These are phyloP conservation scores for Mycena amicta DNA, from an alignment of 768 basidiomycete genomes.

Conservation along the genomic window DNA sequence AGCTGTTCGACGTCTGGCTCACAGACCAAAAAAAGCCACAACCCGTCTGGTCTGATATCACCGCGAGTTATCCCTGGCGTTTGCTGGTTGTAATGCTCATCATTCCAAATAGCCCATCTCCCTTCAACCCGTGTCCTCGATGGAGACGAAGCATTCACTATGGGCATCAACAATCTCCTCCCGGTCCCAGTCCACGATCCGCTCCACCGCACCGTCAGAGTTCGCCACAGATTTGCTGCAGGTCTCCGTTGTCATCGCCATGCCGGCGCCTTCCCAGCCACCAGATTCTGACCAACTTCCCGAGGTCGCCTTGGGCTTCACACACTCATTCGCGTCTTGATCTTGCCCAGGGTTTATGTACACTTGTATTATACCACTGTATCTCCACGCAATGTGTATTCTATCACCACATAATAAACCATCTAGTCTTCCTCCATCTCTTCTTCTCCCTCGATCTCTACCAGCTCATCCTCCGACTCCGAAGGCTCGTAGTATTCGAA, in stretches of 20 bases:
- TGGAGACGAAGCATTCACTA: slow-evolving; percentile 36
- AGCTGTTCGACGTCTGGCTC: slow-evolving; percentile 51
- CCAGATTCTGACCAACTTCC: slow-evolving; percentile 43
- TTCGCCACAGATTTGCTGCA: slow-evolving; percentile 42
- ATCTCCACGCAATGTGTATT: neutral
- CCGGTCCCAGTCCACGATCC: slow-evolving; percentile 12
- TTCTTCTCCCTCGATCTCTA: slow-evolving; percentile 23
- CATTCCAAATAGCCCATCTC: slow-evolving; percentile 20
- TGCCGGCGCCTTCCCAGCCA: slow-evolving; percentile 44
- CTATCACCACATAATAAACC: neutral
- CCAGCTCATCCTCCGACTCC: slow-evolving; percentile 37
- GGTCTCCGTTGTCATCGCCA: slow-evolving; percentile 58
- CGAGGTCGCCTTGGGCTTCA: slow-evolving; percentile 52
- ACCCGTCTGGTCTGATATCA: slow-evolving; percentile 48
- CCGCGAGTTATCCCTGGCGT: slow-evolving; percentile 36
- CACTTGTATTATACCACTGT: neutral
- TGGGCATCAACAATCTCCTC: slow-evolving; percentile 2
- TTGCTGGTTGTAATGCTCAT: slow-evolving; percentile 5
- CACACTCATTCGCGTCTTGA: slow-evolving; percentile 35
- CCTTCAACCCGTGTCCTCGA: slow-evolving; percentile 41
- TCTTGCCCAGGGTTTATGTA: neutral
- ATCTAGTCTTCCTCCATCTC: slow-evolving; percentile 28
- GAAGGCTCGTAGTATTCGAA: slow-evolving; percentile 63
- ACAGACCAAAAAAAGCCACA: slow-evolving; percentile 12
- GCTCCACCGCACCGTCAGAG: slow-evolving; percentile 17